Conservation (phyloP, 345 rosid species). For the Psidium guajava region DNA sequence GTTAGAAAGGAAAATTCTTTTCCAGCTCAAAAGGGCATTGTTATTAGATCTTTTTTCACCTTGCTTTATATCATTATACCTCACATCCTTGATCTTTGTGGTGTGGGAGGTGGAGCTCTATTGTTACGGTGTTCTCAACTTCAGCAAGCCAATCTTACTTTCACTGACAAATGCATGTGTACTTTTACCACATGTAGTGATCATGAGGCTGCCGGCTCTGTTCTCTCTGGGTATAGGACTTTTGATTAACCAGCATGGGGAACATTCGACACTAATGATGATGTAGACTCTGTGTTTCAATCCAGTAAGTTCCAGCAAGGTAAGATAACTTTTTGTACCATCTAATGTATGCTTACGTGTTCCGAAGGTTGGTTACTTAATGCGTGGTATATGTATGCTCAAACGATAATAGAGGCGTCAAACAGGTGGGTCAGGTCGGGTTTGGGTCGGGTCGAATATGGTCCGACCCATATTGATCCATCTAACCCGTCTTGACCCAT, state of each 20-base stretch:
- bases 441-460: no score
- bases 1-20: background rate
- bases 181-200: slow-evolving; percentile 37
- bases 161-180: slow-evolving; percentile 1
- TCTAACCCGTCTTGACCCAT: no score
- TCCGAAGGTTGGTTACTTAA: background rate
- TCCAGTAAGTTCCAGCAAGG: slow-evolving; percentile 10
- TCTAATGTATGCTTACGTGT: background rate
- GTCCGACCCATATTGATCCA: no score
- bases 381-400: background rate
- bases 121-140: background rate
- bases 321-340: background rate
- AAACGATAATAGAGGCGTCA: no score
- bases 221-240: slow-evolving; percentile 41
- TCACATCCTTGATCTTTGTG: background rate
- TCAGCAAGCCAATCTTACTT: background rate
- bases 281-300: slow-evolving; percentile 56
- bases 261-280: slow-evolving; percentile 43
- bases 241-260: slow-evolving; percentile 61
- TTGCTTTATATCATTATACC: background rate
- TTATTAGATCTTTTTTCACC: background rate
- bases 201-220: slow-evolving; percentile 44
- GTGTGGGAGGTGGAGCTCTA: background rate
- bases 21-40: background rate
- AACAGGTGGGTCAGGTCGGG: no score